These are phyloP conservation scores for Dipteronia sinensis DNA, from an alignment of 345 rosid species.

Conservation along the genomic window DNA sequence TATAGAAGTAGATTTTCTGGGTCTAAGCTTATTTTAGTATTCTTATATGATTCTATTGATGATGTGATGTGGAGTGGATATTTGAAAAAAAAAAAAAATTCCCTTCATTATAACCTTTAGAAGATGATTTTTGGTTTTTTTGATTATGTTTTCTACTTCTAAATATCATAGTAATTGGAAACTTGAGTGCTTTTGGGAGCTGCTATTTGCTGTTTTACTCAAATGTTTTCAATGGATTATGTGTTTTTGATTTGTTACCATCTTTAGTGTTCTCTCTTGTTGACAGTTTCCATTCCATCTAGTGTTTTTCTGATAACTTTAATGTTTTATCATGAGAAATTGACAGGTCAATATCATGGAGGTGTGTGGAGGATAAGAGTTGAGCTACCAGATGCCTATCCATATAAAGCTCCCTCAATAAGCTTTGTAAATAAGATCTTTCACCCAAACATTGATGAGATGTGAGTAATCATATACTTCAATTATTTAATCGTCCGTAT, in stretches of 20 bases:
- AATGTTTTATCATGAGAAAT: not conserved
- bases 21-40: constrained; percentile 6
- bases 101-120: not conserved
- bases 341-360: constrained; percentile 85
- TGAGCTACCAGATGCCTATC: constrained; percentile 90
- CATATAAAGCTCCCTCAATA: constrained; percentile 66
- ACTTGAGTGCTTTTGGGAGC: constrained; percentile 2
- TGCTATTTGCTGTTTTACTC: constrained; percentile 17
- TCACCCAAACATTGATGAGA: constrained; percentile 84
- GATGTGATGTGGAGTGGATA: not conserved
- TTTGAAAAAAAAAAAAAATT: no score
- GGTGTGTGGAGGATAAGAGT: constrained; percentile 96
- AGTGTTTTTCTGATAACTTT: not conserved
- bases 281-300: no score
- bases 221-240: constrained; percentile 17
- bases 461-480: constrained; percentile 35
- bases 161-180: not conserved
- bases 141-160: not conserved
- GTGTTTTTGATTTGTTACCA: not conserved
- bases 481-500: not conserved
- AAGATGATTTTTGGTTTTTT: not conserved
- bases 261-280: not conserved
- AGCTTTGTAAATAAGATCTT: constrained; percentile 69
- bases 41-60: constrained; percentile 7
- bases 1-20: constrained; percentile 3